These are phyloP conservation scores for Erigeron canadensis DNA, from an alignment of 129 eudicot genomes.

Conservation along the genomic window DNA sequence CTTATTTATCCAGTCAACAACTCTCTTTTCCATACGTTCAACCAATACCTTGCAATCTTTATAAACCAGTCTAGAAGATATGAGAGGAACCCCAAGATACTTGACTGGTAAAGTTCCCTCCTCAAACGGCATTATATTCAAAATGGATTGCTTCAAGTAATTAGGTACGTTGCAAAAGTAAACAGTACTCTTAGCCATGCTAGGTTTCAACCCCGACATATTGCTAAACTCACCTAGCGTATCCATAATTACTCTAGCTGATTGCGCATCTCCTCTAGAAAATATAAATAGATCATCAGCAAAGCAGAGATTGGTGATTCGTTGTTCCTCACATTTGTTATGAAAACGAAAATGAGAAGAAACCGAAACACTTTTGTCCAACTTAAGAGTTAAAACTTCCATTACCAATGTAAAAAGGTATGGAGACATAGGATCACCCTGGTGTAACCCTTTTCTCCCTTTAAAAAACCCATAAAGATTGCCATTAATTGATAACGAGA, in stretches of 20 bases:
- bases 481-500: neutral
- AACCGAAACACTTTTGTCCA: neutral
- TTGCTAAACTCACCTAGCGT: neutral
- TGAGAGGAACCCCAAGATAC: neutral
- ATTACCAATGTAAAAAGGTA: neutral
- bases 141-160: too few species aligned
- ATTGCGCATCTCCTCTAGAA: neutral
- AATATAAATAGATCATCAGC: too few species aligned
- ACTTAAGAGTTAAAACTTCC: neutral
- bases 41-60: neutral
- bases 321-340: too few species aligned
- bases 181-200: neutral
- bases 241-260: neutral
- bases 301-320: too few species aligned
- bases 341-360: neutral
- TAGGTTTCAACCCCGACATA: neutral
- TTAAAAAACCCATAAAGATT: neutral
- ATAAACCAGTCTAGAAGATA: neutral
- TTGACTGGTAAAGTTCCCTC: neutral
- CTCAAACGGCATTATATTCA: neutral
- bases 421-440: neutral
- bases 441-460: neutral
- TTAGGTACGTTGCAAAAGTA: neutral
- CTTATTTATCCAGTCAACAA: neutral
- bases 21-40: neutral